A percentile compares a stretch with the other conserved stretches of the same genome.
Conservation (phyloP, 441 rosid genomes). For the Erodium texanum region DNA sequence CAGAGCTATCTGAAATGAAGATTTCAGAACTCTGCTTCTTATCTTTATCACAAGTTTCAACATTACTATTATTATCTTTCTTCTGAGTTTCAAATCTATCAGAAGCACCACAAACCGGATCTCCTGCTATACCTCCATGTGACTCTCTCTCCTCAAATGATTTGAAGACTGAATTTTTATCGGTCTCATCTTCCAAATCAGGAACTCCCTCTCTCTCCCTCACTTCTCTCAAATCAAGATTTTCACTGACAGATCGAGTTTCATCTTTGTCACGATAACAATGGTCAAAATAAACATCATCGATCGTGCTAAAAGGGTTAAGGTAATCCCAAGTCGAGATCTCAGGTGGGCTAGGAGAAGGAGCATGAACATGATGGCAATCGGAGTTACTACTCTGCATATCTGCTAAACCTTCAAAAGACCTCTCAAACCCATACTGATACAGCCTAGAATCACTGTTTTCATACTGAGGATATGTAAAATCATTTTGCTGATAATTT, state of each 20-base stretch:
- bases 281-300: not conserved
- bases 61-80: conserved; percentile 5
- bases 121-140: not conserved
- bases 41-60: too few relatives aligned
- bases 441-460: not conserved
- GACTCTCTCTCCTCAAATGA: not conserved
- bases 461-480: not conserved
- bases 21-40: not conserved
- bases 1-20: not conserved
- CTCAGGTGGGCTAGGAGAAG: conserved; percentile 6
- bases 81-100: not conserved
- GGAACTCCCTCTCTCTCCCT: conserved; percentile 32
- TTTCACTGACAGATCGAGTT: conserved; percentile 12
- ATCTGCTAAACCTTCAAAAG: not conserved
- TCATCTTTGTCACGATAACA: conserved; percentile 15
- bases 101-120: not conserved
- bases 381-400: not conserved
- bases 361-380: not conserved
- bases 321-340: conserved; percentile 12
- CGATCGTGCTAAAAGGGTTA: conserved; percentile 9
- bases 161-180: conserved; percentile 12
- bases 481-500: conserved; percentile 1
- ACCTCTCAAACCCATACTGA: not conserved
- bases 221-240: conserved; percentile 14
- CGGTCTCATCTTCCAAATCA: conserved; percentile 29